phyloP scores from a whole-genome alignment of 2,329 filamentous ascomycete genomes.

The Scedosporium minutisporum region DNA sequence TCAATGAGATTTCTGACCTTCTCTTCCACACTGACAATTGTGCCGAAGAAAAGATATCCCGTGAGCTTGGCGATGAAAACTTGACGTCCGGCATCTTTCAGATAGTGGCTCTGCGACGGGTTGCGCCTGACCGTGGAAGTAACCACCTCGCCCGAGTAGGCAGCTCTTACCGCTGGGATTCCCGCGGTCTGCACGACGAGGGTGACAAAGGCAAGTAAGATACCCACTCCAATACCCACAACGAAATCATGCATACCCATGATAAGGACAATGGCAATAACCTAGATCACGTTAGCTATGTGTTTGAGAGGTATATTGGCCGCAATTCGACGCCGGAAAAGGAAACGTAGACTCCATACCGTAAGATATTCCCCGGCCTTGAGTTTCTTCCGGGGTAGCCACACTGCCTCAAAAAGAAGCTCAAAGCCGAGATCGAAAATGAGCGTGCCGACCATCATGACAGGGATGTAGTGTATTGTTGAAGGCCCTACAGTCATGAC shows the following conservation, averaged over 20 bases:
- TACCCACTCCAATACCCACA: constrained; percentile 82
- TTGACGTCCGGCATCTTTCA: constrained; percentile 77
- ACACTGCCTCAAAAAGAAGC: constrained; percentile 77
- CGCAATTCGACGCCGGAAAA: not conserved
- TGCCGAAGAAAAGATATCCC: constrained; percentile 97
- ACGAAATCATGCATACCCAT: constrained; percentile 99
- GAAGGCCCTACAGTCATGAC: constrained; percentile 79
- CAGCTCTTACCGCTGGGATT: constrained; percentile 78
- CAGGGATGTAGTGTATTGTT: constrained; percentile 86
- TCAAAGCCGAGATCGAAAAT: constrained; percentile 96
- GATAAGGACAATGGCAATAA: constrained; percentile 79
- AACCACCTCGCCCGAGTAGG: constrained; percentile 82
- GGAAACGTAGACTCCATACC: constrained; percentile 30
- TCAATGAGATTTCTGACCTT: constrained; percentile 74
- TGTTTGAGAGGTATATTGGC: constrained; percentile 78
- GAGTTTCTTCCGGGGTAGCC: constrained; percentile 80
- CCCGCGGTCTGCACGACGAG: constrained; percentile 87
- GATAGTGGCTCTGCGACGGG: constrained; percentile 76
- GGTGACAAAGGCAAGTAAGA: constrained; percentile 81
- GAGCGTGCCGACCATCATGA: constrained; percentile 91
- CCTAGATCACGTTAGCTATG: constrained; percentile 36
- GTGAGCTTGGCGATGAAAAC: constrained; percentile 86
- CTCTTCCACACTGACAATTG: constrained; percentile 89
- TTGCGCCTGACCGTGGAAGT: constrained; percentile 89
- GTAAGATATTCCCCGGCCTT: constrained; percentile 83